Evolutionary conservation across 23 red algal species (phyloP).

Genomic region (Pyropia yezoensis): DNA sequence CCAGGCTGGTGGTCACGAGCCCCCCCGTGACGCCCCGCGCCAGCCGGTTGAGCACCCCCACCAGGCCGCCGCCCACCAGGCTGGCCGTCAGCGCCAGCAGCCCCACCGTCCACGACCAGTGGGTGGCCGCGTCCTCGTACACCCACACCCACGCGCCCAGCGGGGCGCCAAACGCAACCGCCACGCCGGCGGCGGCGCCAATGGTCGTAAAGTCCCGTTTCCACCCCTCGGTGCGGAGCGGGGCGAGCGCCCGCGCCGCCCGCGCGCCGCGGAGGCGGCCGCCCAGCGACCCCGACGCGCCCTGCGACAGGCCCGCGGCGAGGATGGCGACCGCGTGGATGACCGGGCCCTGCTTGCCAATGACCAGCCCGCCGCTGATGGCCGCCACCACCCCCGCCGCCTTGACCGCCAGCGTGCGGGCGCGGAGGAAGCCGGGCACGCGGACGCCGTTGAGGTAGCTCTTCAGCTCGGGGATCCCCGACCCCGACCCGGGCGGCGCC

Average conservation of each 20-base stretch:
- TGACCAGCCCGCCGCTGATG: slow-evolving; percentile 46
- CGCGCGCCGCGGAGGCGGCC: slow-evolving; percentile 22
- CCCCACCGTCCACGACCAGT: slow-evolving; percentile 66
- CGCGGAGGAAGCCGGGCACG: slow-evolving; percentile 44
- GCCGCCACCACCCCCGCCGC: slow-evolving; percentile 40
- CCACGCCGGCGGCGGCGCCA: slow-evolving; percentile 61
- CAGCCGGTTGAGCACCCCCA: slow-evolving; percentile 36
- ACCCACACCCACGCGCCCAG: slow-evolving; percentile 78
- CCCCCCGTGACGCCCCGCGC: slow-evolving; percentile 18
- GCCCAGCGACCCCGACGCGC: slow-evolving; percentile 21
- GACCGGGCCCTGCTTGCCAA: slow-evolving; percentile 59
- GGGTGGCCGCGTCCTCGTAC: slow-evolving; percentile 68
- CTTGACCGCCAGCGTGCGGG: slow-evolving; percentile 72
- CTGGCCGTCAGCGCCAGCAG: slow-evolving; percentile 46
- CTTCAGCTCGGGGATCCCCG: slow-evolving; percentile 75
- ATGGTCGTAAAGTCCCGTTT: slow-evolving; percentile 73
- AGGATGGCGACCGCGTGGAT: slow-evolving; percentile 66
- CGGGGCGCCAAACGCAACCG: slow-evolving; percentile 66
- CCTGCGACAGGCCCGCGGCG: slow-evolving; percentile 58
- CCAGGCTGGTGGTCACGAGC: neutral
- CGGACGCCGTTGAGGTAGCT: slow-evolving; percentile 76
- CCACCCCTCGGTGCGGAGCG: slow-evolving; percentile 66
- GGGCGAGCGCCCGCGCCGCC: slow-evolving; percentile 4
- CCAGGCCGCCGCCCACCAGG: slow-evolving; percentile 18
- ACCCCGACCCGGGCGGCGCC: slow-evolving; percentile 53